Evolutionary conservation across 1,284 basidiomycete genomes (phyloP), one percentile per base, ranked within the genome.

Genomic region (Spongiforma sp.): DNA sequence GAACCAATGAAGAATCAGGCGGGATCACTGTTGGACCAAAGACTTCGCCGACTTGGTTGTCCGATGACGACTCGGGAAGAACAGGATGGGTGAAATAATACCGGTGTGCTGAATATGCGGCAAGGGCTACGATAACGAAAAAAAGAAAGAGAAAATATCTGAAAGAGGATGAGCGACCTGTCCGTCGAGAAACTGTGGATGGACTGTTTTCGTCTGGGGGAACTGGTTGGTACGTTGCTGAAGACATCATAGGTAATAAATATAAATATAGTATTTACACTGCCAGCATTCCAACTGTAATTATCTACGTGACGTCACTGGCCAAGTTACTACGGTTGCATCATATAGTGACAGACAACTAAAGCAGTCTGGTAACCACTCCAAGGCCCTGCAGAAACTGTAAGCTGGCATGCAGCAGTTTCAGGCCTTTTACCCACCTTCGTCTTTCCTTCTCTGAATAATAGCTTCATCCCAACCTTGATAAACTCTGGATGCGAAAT

Each of bases 391-490:
- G 57, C 3, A 41, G 55, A 5, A 36, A 26, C 55, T 8, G 24
- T 9, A 66, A 8, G 66, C 64, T 54, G 26, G 53, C 46, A 43
- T 15, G 32, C 4, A 14, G 19, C n/a, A 34, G 12, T 9, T 59
- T 57, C 32, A 60, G 17, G 30, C 50, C 32, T 50, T 60, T 30
- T 33, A 63, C 78, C 28, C 60, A 92, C 94, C 83, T 96, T 97
- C 2, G 95, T 96, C 81, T 94, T 95, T 8, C 95, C 95, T 78
- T 98, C 96, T 57, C 96, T 84, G 76, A 97, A 94, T 21, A 98
- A 79, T 34, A 98, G 83, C 76, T 96, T 93, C 88, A 95, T 94
- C 11, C 96, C 96, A 69, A 90, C 90, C 77, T 95, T 96, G 70
- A 98, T 83, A 75, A 89, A 96, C 80, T 98, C 96, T 2, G 94